A percentile compares a stretch with the other conserved stretches of the same genome.
Evolutionary conservation across 257 asterid species (phyloP).

Genomic region (Capsicum chinense): DNA sequence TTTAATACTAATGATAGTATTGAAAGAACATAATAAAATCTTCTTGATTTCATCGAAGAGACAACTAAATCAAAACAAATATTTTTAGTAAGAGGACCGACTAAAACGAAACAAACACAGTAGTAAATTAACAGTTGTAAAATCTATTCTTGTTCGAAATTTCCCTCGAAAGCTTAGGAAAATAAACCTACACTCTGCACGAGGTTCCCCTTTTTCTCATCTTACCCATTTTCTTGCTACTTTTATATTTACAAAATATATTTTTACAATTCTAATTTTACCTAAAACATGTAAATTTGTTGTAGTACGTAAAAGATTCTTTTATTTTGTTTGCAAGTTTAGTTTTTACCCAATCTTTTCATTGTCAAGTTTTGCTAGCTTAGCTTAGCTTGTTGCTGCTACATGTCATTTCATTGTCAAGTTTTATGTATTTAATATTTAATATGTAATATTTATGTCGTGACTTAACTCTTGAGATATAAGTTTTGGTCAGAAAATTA

Average conservation of each 20-base stretch:
- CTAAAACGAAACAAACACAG: no score
- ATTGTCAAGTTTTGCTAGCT: background rate
- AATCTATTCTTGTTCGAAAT: constrained; percentile 26
- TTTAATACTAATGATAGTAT: no score
- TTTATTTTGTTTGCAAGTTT: constrained; percentile 23
- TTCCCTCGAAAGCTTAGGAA: constrained; percentile 45
- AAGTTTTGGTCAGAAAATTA: no score
- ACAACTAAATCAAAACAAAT: no score
- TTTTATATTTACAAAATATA: constrained; percentile 10
- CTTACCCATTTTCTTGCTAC: constrained; percentile 4
- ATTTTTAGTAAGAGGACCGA: no score
- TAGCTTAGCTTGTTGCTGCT: background rate
- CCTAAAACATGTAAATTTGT: constrained; percentile 27
- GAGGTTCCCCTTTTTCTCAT: constrained; percentile 43
- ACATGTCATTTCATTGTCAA: constrained; percentile 26
- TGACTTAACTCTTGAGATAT: background rate
- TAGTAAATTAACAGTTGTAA: background rate
- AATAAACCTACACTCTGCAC: constrained; percentile 46
- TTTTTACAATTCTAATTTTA: constrained; percentile 28
- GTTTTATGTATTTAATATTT: background rate
- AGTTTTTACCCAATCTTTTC: background rate
- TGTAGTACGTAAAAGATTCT: constrained; percentile 24
- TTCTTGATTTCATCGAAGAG: no score
- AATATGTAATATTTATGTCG: background rate
- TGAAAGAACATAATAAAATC: no score